phyloP scores from a whole-genome alignment of 176 grass and related monocot genomes.

The Oryza punctata region DNA sequence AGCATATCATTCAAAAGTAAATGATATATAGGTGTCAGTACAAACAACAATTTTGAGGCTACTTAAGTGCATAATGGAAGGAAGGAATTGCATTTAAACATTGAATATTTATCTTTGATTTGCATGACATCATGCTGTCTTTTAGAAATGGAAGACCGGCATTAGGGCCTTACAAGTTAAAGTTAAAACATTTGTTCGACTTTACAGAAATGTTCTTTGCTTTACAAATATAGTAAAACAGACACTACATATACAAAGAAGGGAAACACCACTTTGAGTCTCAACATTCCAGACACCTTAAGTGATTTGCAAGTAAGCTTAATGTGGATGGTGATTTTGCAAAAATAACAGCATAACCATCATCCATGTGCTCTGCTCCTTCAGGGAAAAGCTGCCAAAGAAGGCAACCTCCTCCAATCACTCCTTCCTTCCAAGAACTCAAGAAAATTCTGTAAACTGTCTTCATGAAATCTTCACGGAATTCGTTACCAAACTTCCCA shows the following conservation, averaged over 20 bases:
- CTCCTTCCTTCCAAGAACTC: slow-evolving; percentile 46
- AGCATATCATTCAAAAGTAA: neutral
- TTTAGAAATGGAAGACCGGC: neutral
- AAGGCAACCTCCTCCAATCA: slow-evolving; percentile 76
- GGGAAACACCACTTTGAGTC: neutral
- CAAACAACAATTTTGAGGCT: neutral
- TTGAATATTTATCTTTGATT: slow-evolving; percentile 12
- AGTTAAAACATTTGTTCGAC: neutral
- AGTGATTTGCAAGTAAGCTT: slow-evolving; percentile 54
- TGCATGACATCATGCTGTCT: neutral
- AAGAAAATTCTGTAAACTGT: slow-evolving; percentile 62
- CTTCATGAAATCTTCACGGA: slow-evolving; percentile 68
- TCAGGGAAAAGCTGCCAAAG: slow-evolving; percentile 93
- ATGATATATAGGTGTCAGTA: neutral
- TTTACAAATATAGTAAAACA: slow-evolving; percentile 21
- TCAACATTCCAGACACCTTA: slow-evolving; percentile 48
- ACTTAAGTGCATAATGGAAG: neutral
- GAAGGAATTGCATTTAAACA: neutral
- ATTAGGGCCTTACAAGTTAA: neutral
- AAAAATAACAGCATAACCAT: slow-evolving; percentile 76
- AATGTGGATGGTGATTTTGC: slow-evolving; percentile 58
- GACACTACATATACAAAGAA: neutral
- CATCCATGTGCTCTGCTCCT: slow-evolving; percentile 75
- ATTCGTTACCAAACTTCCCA: slow-evolving; percentile 53
- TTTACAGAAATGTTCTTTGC: neutral